Evolutionary conservation across 2,329 filamentous ascomycete genomes (phyloP), one percentile per base, ranked within the genome.

Genomic region (Alternaria sp.): DNA sequence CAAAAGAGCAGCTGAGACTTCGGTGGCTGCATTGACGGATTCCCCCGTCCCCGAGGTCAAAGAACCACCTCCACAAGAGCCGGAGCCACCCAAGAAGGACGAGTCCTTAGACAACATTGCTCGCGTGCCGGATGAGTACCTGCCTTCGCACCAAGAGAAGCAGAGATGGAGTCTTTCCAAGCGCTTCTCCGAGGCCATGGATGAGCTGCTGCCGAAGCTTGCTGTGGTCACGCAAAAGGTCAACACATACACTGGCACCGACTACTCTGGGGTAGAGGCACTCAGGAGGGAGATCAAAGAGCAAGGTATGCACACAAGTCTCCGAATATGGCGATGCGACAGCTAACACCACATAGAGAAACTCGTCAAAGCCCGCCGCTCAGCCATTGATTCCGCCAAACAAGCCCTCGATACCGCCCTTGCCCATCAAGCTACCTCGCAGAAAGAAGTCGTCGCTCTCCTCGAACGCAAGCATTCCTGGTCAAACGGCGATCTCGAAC

Each of bases 401-500:
- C 84, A 87, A 54, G 86, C 86, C 52, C 97, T 98, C 84, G 91
- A 95, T 72, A 86, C 89, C n/a, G 93, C 93, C 30, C 94, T 96
- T 68, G 86, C 90, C 59, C 89, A 91, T 70, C 92, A 96, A 69
- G 91, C 93, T n/a, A 84, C 90, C 15, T 97, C 94, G 1, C 95
- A 98, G 82, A 93, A 96, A 70, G 96, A 99, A 83, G 94, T 98
- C 43, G 97, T 97, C 50, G 93, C 93, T 21, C 87, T 99, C 23
- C 87, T 99, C 8, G 95, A 97, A 65, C 89, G 96, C 61, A 98
- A 99, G 81, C 93, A 97, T 80, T 91, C 90, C 17, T 99, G 96
- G 96, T 89, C 90, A 1, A 90, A 94, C 0, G 79, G 84, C 2
- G 96, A 99, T 81, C 87, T 99, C 28, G 96, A 99, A 81, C 90